These are phyloP conservation scores for Ogataea nakhonphanomensis DNA, from an alignment of 805 yeast genomes.

Conservation along the genomic window DNA sequence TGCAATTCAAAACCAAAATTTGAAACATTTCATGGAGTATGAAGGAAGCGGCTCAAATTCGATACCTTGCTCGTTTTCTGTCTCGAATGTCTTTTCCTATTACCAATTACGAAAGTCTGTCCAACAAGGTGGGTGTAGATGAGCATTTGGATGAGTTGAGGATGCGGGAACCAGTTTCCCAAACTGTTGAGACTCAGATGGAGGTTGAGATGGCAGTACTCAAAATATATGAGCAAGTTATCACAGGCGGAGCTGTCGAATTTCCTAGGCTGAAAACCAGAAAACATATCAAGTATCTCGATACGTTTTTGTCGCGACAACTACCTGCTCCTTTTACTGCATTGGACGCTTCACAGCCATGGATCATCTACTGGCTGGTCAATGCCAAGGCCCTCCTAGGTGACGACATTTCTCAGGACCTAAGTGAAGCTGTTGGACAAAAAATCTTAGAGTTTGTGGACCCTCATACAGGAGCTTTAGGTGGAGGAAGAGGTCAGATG, in stretches of 20 bases:
- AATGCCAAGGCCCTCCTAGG: conserved; percentile 50
- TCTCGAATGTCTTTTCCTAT: conserved; percentile 3
- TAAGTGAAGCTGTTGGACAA: conserved; percentile 24
- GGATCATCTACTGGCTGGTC: conserved; percentile 84
- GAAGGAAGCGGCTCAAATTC: conserved; percentile 6
- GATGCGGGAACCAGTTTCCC: conserved; percentile 26
- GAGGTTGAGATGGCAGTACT: conserved; percentile 36
- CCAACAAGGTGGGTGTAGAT: conserved; percentile 21
- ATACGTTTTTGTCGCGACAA: conserved; percentile 36
- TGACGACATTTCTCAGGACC: conserved; percentile 20
- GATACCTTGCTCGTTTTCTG: conserved; percentile 4
- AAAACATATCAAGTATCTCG: conserved; percentile 43
- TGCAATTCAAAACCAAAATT: not conserved
- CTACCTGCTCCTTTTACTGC: conserved; percentile 51
- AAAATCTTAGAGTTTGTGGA: conserved; percentile 32
- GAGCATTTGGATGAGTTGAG: conserved; percentile 13
- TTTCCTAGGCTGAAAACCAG: conserved; percentile 29
- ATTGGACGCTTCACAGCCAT: conserved; percentile 87
- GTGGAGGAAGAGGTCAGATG: conserved; percentile 80
- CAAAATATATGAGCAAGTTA: conserved; percentile 30
- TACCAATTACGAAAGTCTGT: conserved; percentile 25
- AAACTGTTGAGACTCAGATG: conserved; percentile 37
- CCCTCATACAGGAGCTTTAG: conserved; percentile 59
- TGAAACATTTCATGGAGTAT: conserved; percentile 7
- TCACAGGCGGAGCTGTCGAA: conserved; percentile 30